Base-by-base conservation (phyloP, 768 basidiomycete genomes). In the Termitomyces sp. region DNA sequence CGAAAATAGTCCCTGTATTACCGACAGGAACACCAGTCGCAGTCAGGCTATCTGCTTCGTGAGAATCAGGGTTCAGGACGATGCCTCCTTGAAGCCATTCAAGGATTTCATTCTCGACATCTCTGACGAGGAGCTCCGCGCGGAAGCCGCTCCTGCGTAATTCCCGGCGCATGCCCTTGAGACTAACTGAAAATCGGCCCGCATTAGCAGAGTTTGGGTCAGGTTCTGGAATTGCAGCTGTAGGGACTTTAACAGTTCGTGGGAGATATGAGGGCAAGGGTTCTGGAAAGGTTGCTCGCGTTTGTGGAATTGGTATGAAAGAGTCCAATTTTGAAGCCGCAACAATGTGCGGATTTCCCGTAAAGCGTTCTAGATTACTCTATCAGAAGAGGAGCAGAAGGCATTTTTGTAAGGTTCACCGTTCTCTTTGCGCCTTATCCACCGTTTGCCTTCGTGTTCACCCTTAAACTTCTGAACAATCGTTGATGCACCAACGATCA, bases 401-500 rank as follows among this genome's bases (percentile, higher is more conserved):
- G 22, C 20, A 28, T 37, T 10, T 37, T 9, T 3, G 70, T 79
- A 52, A 48, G n/a, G 37, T 39, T 33, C n/a, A 90, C 90, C 84
- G 54, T 92, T 92, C 63, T 91, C 89, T 64, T 83, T 88, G 20
- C 91, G 80, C 62, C 88, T 73, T 5, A 84, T 70, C 85, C 86
- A 90, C 34, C 88, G 85, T 69, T 88, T 92, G 36, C 91, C 91
- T 61, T 90, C 87, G 51, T 85, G 83, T 56, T 81, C 80, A 53
- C 84, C 73, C 39, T 72, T 76, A 34, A 63, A 64, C 64, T 79
- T 82, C 71, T 74, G 83, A 26, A 58, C 37, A 0, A 66, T 50
- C 10, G 63, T 56, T 24, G 68, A 62, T 5, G 62, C 45, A 1
- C 61, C 52, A 6, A 57, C 20, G 41, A 60, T 51, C 34, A 60